Conservation (phyloP, 192 early-diverging fungal species). For the Linnemannia hyalina region DNA sequence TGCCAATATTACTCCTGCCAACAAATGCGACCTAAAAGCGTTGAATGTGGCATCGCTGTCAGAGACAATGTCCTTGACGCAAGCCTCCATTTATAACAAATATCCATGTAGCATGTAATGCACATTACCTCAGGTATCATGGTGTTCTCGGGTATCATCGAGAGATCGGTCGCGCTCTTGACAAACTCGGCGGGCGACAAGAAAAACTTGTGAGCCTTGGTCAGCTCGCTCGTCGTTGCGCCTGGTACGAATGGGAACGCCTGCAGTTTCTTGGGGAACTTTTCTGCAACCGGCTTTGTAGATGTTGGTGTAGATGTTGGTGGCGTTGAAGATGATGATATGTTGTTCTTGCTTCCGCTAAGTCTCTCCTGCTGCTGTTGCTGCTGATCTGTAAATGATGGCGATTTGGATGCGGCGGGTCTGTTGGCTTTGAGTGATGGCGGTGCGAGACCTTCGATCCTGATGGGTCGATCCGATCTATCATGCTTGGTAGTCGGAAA, state of each 20-base stretch:
- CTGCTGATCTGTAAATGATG: neutral
- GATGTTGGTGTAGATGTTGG: neutral
- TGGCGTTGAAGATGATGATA: neutral
- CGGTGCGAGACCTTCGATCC: neutral
- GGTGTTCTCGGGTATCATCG: slow-evolving; percentile 52
- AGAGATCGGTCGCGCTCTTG: slow-evolving; percentile 35
- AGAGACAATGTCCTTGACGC: too few species aligned
- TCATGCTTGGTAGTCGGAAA: neutral
- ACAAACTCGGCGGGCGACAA: slow-evolving; percentile 49
- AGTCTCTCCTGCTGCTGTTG: neutral
- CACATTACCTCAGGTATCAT: slow-evolving; percentile 44
- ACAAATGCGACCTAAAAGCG: slow-evolving; percentile 63
- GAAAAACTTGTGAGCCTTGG: slow-evolving; percentile 54
- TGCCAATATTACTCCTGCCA: slow-evolving; percentile 71
- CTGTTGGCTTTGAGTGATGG: neutral
- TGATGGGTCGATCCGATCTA: neutral
- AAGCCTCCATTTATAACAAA: neutral
- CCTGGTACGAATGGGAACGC: slow-evolving; percentile 51
- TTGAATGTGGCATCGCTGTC: neutral
- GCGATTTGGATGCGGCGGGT: neutral
- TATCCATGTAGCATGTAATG: neutral
- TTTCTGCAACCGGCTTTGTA: slow-evolving; percentile 4
- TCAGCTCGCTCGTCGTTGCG: slow-evolving; percentile 36
- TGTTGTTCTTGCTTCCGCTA: neutral
- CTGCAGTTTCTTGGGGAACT: slow-evolving; percentile 36